phyloP scores from a whole-genome alignment of 805 yeast genomes.

The Saccharomycopsis fermentans region DNA sequence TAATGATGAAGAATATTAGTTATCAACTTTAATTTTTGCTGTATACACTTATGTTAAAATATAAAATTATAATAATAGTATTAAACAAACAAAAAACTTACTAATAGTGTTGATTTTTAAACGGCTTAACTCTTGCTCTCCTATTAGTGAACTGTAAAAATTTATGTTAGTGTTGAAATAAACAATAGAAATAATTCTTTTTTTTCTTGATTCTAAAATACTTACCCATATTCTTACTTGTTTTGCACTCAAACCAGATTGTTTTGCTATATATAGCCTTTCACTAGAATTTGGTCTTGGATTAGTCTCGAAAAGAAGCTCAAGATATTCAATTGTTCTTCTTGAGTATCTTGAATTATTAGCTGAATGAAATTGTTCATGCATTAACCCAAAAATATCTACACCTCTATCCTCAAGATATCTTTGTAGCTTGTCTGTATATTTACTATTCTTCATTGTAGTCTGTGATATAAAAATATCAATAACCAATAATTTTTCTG shows the following conservation, averaged over 20 bases:
- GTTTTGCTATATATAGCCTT: neutral
- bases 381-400: neutral
- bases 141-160: neutral
- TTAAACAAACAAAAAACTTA: neutral
- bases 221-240: constrained; percentile 3
- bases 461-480: neutral
- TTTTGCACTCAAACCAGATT: constrained; percentile 1
- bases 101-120: neutral
- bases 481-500: neutral
- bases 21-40: neutral
- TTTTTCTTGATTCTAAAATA: neutral
- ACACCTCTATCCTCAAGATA: neutral
- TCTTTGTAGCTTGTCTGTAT: neutral
- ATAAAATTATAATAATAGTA: neutral
- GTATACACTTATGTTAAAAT: neutral
- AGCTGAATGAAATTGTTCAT: neutral
- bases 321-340: neutral
- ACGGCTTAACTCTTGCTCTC: neutral
- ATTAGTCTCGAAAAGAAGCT: neutral
- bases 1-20: neutral
- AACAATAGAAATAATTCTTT: neutral
- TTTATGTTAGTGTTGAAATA: neutral
- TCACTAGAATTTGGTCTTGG: neutral
- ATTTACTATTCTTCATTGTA: neutral
- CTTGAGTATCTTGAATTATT: neutral